phyloP scores from a whole-genome alignment of 1,284 basidiomycete genomes.

The Cutaneotrichosporon spelunceum region DNA sequence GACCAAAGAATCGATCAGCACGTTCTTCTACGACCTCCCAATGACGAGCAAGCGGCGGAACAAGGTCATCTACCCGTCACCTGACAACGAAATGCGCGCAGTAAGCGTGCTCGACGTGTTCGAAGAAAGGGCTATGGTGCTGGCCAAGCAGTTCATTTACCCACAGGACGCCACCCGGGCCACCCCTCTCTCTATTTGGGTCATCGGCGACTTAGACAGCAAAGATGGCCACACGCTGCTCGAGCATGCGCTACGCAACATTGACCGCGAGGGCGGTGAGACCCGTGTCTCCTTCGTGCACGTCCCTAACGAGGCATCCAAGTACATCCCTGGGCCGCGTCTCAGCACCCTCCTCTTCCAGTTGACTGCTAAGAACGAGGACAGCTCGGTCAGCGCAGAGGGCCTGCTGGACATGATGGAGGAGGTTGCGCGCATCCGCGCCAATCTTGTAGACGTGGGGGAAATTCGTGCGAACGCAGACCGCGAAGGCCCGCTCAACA shows the following conservation, averaged over 20 bases:
- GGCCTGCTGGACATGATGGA: conserved; percentile 22
- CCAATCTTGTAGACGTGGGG: conserved; percentile 26
- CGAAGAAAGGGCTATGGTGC: conserved; percentile 22
- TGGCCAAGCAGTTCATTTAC: conserved; percentile 60
- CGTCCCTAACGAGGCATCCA: conserved; percentile 25
- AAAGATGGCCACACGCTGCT: conserved; percentile 60
- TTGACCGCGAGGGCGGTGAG: conserved; percentile 43
- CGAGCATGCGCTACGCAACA: conserved; percentile 62
- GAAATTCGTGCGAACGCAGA: conserved; percentile 15
- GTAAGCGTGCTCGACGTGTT: conserved; percentile 40
- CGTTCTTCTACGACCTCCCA: conserved; percentile 86
- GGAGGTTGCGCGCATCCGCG: conserved; percentile 9
- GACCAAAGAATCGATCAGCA: conserved; percentile 58
- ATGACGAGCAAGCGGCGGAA: conserved; percentile 68
- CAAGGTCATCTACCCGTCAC: conserved; percentile 42
- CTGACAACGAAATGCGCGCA: conserved; percentile 30
- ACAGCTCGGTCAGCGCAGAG: background rate
- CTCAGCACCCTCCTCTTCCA: conserved; percentile 47
- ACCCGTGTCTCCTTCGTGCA: conserved; percentile 53
- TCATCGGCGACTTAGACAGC: conserved; percentile 77
- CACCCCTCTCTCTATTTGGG: conserved; percentile 58
- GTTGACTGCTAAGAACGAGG: conserved; percentile 2
- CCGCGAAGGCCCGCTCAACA: conserved; percentile 11
- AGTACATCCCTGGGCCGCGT: conserved; percentile 18
- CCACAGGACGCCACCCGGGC: conserved; percentile 44